phyloP scores from a whole-genome alignment of 2,329 filamentous ascomycete species.

The Aspergillus hiratsukae region DNA sequence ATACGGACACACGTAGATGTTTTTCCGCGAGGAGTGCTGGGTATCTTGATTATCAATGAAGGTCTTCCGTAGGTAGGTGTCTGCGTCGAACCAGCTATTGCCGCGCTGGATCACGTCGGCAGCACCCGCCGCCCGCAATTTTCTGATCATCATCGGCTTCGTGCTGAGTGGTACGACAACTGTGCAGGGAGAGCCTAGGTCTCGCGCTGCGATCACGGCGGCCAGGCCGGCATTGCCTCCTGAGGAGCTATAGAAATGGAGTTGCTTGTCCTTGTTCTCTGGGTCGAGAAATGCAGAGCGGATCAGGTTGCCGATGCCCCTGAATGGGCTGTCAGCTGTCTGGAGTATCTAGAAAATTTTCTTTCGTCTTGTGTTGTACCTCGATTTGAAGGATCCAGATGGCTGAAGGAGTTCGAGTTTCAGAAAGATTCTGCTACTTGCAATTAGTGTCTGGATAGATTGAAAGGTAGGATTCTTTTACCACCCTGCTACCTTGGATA shows the following conservation, averaged over 20 bases:
- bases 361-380: conserved; percentile 27
- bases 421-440: conserved; percentile 64
- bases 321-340: conserved; percentile 8
- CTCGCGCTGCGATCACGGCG: conserved; percentile 65
- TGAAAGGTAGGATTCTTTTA: conserved; percentile 11
- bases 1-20: conserved; percentile 36
- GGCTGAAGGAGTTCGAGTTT: conserved; percentile 80
- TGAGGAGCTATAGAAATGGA: conserved; percentile 71
- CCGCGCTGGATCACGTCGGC: conserved; percentile 59
- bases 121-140: conserved; percentile 62
- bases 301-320: conserved; percentile 37
- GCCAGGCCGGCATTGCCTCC: conserved; percentile 81
- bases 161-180: conserved; percentile 67
- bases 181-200: conserved; percentile 60
- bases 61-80: conserved; percentile 56
- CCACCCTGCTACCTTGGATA: conserved; percentile 39
- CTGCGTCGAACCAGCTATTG: conserved; percentile 67
- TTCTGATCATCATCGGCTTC: conserved; percentile 62
- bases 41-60: conserved; percentile 25
- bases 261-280: conserved; percentile 27
- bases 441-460: background rate
- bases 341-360: background rate
- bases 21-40: conserved; percentile 10
- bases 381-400: conserved; percentile 76
- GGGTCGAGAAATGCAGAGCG: conserved; percentile 22